Conservation (phyloP, 148 eudicot species). For the Rhododendron molle region DNA sequence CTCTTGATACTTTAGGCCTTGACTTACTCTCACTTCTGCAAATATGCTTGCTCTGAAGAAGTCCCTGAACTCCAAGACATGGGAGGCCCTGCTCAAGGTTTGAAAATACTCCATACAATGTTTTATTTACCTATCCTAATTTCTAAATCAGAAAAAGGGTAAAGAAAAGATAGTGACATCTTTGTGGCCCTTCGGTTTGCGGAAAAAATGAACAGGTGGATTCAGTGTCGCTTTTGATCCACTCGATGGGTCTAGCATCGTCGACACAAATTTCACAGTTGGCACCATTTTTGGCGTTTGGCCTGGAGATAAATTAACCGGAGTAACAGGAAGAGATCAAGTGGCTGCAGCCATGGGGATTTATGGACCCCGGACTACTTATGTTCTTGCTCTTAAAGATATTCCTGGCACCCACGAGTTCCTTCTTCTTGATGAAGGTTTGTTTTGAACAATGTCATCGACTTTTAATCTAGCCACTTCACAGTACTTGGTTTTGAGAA, state of each 20-base stretch:
- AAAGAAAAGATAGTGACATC: not conserved
- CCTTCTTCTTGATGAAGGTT: conserved; percentile 98
- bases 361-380: conserved; percentile 93
- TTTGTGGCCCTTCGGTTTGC: not conserved
- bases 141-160: not conserved
- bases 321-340: conserved; percentile 91
- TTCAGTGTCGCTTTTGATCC: conserved; percentile 99
- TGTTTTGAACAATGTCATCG: not conserved
- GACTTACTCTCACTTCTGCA: conserved; percentile 88
- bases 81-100: conserved; percentile 95
- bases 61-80: conserved; percentile 96
- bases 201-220: conserved; percentile 53
- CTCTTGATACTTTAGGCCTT: conserved; percentile 52
- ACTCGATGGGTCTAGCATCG: conserved; percentile 96
- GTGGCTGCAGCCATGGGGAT: conserved; percentile 99
- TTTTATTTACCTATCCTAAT: not conserved
- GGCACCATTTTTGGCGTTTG: conserved; percentile 99
- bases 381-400: conserved; percentile 89
- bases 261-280: conserved; percentile 97
- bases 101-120: not conserved
- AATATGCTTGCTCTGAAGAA: conserved; percentile 99
- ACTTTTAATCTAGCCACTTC: not conserved
- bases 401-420: conserved; percentile 93
- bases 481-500: not conserved
- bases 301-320: conserved; percentile 98